Evolutionary conservation across 23 red algal species (phyloP), one percentile per base, ranked within the genome.

Genomic region (Cyanidium caldarium): DNA sequence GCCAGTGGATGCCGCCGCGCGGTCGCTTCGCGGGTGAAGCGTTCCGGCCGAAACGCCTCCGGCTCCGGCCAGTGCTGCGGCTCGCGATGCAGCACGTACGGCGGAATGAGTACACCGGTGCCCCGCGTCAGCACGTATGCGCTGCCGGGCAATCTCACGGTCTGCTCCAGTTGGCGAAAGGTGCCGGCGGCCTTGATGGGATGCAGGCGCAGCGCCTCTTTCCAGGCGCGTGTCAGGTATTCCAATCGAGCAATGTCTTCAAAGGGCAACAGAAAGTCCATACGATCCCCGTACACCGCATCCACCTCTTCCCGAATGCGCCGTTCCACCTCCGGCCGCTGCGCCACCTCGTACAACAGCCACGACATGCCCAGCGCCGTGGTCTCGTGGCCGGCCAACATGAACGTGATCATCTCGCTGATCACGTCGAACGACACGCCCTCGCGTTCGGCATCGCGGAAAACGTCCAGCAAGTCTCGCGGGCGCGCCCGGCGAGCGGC

Each of bases 301-400:
- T 94, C 87, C 28, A 85, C 67, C 57, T 94, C 87, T 38, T 80
- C 71, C 16, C 75, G 80, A 31, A 83, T 74, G 15, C 66, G 40
- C 16, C 38, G 29, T 23, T 75, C 30, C 0, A 94, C 65, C 34
- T 85, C 37, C 3, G 87, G 87, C 37, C 77, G 33, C 68, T 86
- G 68, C 7, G 70, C 65, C 3, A 94, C 25, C 67, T 86, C 81
- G 34, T 65, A 83, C 21, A 76, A 80, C 23, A 74, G 66, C 87
- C 87, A 94, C 10, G 87, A 83, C 29, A 94, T 66, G 5, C 82
- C 68, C 23, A 77, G 68, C 10, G 87, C 81, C 13, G 81, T 86
- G 10, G 87, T 94, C 26, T 94, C 87, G 41, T 94, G 87, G 39
- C 87, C 87, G 1, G 87, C 87, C 20, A 86, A 81, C 0, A 94